Evolutionary conservation across 306 rosid genomes (phyloP), one percentile per base, ranked within the genome.

Genomic region (Hippophae gyantsensis): DNA sequence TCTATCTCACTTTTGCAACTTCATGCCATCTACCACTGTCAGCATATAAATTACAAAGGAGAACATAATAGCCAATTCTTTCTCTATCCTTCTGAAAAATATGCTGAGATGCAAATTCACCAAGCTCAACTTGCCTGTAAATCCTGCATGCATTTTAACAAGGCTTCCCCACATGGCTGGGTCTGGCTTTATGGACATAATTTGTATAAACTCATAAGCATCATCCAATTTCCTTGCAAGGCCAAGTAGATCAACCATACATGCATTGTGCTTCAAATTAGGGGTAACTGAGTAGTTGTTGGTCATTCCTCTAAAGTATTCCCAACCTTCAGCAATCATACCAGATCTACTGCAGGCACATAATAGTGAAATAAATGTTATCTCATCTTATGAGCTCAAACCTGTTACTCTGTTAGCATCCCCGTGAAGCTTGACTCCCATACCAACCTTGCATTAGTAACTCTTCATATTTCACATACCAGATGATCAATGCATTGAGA

Each of bases 301-400:
- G 68, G 64, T 55, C 96, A 90, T 87, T 66, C 68, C 62, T 56
- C 67, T 54, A 58, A 85, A 90, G 72, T 77, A 79, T 73, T 90
- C 81, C 67, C 87, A 67, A 53, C 95, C 96, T 60, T 90, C 87
- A 5, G n/a, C 61, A 42, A 85, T 89, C 96, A 84, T 65, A 58
- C 89, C 82, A 13, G 94, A 90, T 75, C 89, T 75, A 81, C 96
- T 84, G 72, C 95, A 84, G 64, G 96, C 95, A 78, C 97, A 70
- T 56, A 90, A 55, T 52, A 87, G 46, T 10, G 85, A 68, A 62
- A 82, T 51, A 71, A 87, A 84, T 51, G 97, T 82, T 52, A 87
- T 56, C 60, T 85, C 81, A 64, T 90, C 81, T 10, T 96, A 85
- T 69, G 48, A 81, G 78, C 74, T 90, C 86, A 0, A 84, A 75